Base-by-base conservation (phyloP, 1,284 basidiomycete genomes). In the Melampsora larici-populina region DNA sequence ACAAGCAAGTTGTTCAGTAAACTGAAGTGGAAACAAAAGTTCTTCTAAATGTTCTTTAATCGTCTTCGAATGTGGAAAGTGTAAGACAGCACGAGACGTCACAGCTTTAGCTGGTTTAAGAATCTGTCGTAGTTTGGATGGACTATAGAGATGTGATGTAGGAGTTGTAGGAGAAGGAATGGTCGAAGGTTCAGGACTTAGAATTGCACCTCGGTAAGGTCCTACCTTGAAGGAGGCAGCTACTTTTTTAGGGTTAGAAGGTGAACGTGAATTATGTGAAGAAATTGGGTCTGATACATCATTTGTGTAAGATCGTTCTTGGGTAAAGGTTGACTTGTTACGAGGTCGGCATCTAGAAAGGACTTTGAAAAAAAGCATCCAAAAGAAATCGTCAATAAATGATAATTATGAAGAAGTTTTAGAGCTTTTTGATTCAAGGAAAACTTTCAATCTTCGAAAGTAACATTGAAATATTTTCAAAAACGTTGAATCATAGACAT, bases 31-130 rank as follows among this genome's bases (percentile, higher is more conserved):
- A 40, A 62, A 77, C 26, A 77, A 66, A 31, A 77, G 58, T 15
- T 77, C 75, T 18, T 69, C 66, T 11, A 77, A 26, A 77, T 77
- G 75, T 5, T 60, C 6, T n/a, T 64, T 70, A 31, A 77, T 77
- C 18, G 40, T 26, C 7, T 64, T 29, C n/a, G 67, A 70, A 40
- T 77, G 75, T 18, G 75, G 75, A 60, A 70, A 77, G 29, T 77
- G 67, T 8, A 77, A 43, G 6, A 18, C 26, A 0, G 73, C 55
- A 26, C 7, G 49, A 7, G 15, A 29, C 1, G 46, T 4, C 21
- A 33, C 24, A 17, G 43, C 9, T 24, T 5, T 60, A 64, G 49
- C 31, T 21, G 40, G 62, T 26, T 31, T 36, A 17, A 29, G 60
- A 36, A 63, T 26, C 29, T 48, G n/a, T 21, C 65, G 33, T 0